phyloP scores from a whole-genome alignment of 345 rosid genomes.

The Corymbia maculata region DNA sequence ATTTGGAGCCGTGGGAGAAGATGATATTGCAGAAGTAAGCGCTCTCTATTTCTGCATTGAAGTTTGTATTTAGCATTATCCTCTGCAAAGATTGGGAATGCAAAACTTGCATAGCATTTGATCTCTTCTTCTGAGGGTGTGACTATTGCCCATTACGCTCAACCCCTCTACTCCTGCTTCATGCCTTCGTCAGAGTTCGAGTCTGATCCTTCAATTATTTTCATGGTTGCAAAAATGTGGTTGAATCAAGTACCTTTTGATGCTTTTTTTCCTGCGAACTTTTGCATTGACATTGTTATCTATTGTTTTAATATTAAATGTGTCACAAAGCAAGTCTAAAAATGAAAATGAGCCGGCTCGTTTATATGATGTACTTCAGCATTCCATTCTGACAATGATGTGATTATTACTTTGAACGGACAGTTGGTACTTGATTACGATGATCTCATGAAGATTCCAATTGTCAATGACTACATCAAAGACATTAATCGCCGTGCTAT shows the following conservation, averaged over 20 bases:
- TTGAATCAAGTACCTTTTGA: neutral
- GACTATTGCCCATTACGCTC: neutral
- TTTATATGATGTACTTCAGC: neutral
- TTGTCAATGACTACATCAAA: conserved; percentile 10
- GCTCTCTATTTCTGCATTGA: neutral
- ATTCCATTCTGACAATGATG: neutral
- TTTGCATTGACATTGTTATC: neutral
- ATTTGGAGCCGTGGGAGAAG: conserved; percentile 72
- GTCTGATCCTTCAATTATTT: neutral
- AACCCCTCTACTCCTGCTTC: neutral
- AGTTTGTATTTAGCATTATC: neutral
- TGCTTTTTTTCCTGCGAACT: neutral
- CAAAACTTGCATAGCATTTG: neutral
- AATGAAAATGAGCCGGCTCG: neutral
- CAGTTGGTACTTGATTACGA: conserved; percentile 34
- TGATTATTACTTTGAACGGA: neutral
- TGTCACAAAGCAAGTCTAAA: neutral
- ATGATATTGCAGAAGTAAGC: conserved; percentile 57
- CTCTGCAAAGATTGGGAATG: neutral
- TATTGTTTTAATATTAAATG: neutral
- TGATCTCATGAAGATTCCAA: conserved; percentile 39
- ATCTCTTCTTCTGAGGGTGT: neutral
- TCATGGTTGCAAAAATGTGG: neutral
- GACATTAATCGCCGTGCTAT: neutral
- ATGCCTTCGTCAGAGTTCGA: neutral